Percentiles rank a stretch among this genome's conserved stretches.
These are phyloP conservation scores for Rhizophagus sp. DNA, from an alignment of 192 early-diverging fungal genomes.

Conservation along the genomic window DNA sequence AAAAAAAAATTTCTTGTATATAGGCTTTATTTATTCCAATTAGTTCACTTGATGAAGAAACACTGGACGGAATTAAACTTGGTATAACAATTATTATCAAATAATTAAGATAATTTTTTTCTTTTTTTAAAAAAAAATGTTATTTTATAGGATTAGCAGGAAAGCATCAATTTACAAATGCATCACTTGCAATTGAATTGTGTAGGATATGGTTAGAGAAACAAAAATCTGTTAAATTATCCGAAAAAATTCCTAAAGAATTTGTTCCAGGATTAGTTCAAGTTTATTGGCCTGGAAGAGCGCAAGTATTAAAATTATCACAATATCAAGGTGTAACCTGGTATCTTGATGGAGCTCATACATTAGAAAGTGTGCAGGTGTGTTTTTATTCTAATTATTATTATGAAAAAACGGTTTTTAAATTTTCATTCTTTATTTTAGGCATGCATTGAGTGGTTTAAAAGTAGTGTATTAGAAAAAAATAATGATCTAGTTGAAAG, in stretches of 20 bases:
- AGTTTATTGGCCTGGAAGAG: conserved; percentile 88
- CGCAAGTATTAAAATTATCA: conserved; percentile 63
- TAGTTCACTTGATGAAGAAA: conserved; percentile 21
- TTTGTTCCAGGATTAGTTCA: conserved; percentile 64
- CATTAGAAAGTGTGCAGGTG: conserved; percentile 78
- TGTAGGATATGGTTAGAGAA: conserved; percentile 69
- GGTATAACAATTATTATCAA: conserved; percentile 31
- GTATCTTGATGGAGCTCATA: conserved; percentile 96
- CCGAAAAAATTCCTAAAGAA: conserved; percentile 41
- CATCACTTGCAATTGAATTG: conserved; percentile 73
- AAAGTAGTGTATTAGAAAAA: neutral
- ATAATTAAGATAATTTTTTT: neutral
- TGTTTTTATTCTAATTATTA: neutral
- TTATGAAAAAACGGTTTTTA: no score
- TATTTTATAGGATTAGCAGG: conserved; percentile 70
- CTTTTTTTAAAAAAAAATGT: neutral
- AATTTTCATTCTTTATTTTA: neutral
- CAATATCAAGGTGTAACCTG: conserved; percentile 58
- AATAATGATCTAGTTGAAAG: conserved; percentile 33
- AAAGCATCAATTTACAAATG: conserved; percentile 84
- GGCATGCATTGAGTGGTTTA: conserved; percentile 20
- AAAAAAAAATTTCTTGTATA: neutral
- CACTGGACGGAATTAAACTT: conserved; percentile 39
- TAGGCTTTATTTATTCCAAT: conserved; percentile 47
- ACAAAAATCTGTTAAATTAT: conserved; percentile 35